phyloP scores from a whole-genome alignment of 345 rosid genomes.

The Acer saccharum region DNA sequence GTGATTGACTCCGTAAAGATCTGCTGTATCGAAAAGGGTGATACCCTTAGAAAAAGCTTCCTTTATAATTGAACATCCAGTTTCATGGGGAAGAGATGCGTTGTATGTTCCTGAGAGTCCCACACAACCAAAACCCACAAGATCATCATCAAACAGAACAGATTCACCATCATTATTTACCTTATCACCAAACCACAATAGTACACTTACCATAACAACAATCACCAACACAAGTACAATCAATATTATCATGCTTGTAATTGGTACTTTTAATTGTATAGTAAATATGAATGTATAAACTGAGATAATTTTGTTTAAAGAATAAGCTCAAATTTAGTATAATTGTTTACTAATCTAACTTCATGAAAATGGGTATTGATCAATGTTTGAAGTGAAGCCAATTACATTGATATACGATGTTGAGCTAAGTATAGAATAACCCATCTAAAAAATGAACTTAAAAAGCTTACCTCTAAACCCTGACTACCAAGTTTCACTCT shows the following conservation, averaged over 20 bases:
- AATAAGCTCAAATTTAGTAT: not conserved
- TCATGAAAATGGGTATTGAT: too few relatives aligned
- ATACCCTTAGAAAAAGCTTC: conserved; percentile 40
- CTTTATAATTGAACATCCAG: conserved; percentile 35
- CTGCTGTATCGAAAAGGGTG: conserved; percentile 49
- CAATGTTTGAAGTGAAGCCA: too few relatives aligned
- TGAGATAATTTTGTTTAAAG: not conserved
- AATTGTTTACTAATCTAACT: not conserved
- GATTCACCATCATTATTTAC: not conserved
- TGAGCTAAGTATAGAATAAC: too few relatives aligned
- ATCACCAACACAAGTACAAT: not conserved
- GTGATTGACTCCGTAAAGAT: conserved; percentile 33
- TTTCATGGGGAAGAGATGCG: conserved; percentile 44
- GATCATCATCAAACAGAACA: not conserved
- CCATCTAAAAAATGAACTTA: not conserved
- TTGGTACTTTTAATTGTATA: not conserved
- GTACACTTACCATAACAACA: too few relatives aligned
- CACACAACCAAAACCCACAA: conserved; percentile 42
- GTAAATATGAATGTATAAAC: too few relatives aligned
- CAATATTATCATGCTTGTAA: not conserved
- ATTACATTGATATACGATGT: too few relatives aligned
- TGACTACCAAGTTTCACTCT: conserved; percentile 41
- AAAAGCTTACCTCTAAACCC: conserved; percentile 35
- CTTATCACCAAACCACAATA: too few relatives aligned
- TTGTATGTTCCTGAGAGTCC: conserved; percentile 35